These are phyloP conservation scores for Cadophora sp. DNA, from an alignment of 2,329 filamentous ascomycete genomes.

Conservation along the genomic window DNA sequence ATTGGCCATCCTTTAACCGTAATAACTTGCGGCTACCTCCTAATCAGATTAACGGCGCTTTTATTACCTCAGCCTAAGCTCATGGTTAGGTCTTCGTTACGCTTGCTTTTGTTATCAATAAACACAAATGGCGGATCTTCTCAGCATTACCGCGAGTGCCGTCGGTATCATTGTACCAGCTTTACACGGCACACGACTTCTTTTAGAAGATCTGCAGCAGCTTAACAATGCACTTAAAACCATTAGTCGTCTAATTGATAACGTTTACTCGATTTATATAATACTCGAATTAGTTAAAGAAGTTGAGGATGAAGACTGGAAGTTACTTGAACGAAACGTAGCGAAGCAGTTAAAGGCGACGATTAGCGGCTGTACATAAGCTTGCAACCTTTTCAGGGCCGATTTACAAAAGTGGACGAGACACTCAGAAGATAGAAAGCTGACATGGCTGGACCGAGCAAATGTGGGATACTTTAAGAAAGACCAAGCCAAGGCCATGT, in stretches of 20 bases:
- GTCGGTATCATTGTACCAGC: conserved; percentile 44
- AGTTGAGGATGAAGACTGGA: conserved; percentile 45
- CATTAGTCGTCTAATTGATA: conserved; percentile 43
- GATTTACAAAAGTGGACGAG: conserved; percentile 46
- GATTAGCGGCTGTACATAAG: conserved; percentile 42
- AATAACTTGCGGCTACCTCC: conserved; percentile 24
- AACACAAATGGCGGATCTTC: conserved; percentile 36
- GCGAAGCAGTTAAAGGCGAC: conserved; percentile 41
- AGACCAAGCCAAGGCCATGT: conserved; percentile 45
- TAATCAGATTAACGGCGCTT: conserved; percentile 28
- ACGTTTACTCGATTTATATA: conserved; percentile 42
- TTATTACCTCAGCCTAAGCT: conserved; percentile 20
- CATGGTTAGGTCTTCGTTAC: conserved; percentile 6
- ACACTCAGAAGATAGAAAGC: conserved; percentile 44
- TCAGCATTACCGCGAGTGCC: conserved; percentile 45
- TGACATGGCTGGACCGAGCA: conserved; percentile 45
- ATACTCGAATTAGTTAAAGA: conserved; percentile 43
- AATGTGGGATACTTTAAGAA: conserved; percentile 48
- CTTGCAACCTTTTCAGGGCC: conserved; percentile 44
- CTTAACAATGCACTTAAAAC: conserved; percentile 46
- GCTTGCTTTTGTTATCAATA: conserved; percentile 20
- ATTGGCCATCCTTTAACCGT: conserved; percentile 34
- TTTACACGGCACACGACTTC: conserved; percentile 43
- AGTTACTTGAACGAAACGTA: conserved; percentile 43
- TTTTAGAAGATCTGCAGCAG: conserved; percentile 45